Conservation (phyloP, 2,329 filamentous ascomycete species). For the Sphaerulina vaccinii region DNA sequence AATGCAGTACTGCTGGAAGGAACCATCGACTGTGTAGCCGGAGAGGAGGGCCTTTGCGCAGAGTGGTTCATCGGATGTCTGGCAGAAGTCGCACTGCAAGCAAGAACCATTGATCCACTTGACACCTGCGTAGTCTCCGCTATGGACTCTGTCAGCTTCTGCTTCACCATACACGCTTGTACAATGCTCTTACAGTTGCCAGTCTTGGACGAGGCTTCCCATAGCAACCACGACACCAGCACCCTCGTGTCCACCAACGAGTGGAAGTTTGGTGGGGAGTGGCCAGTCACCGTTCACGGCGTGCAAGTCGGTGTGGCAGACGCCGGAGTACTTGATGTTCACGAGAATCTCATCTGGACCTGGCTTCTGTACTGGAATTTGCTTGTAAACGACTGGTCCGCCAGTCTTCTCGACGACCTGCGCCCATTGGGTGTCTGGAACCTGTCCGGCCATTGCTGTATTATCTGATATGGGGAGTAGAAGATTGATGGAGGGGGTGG, state of each 20-base stretch:
- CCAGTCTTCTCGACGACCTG: conserved; percentile 83
- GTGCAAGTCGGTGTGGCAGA: conserved; percentile 83
- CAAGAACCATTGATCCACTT: conserved; percentile 92
- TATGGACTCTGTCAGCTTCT: conserved; percentile 14
- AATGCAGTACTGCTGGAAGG: conserved; percentile 89
- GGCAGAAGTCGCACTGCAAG: conserved; percentile 79
- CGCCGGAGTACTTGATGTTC: conserved; percentile 86
- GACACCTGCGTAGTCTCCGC: conserved; percentile 79
- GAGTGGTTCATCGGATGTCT: conserved; percentile 75
- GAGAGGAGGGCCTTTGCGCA: conserved; percentile 74
- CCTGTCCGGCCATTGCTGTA: conserved; percentile 42
- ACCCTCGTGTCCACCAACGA: conserved; percentile 77
- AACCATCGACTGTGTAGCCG: conserved; percentile 89
- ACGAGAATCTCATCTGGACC: conserved; percentile 87
- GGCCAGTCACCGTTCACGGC: conserved; percentile 91
- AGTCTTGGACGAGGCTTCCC: conserved; percentile 72
- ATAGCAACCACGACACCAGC: conserved; percentile 79
- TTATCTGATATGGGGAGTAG: not conserved
- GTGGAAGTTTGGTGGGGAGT: conserved; percentile 73
- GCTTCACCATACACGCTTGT: not conserved
- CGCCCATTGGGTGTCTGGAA: conserved; percentile 86
- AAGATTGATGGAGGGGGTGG: conserved; percentile 1
- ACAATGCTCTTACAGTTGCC: conserved; percentile 56
- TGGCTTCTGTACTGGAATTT: conserved; percentile 77
- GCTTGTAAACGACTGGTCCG: conserved; percentile 68